Evolutionary conservation across 805 yeast genomes (phyloP), one percentile per base, ranked within the genome.

Genomic region (Cyberlindnera mycetangii): DNA sequence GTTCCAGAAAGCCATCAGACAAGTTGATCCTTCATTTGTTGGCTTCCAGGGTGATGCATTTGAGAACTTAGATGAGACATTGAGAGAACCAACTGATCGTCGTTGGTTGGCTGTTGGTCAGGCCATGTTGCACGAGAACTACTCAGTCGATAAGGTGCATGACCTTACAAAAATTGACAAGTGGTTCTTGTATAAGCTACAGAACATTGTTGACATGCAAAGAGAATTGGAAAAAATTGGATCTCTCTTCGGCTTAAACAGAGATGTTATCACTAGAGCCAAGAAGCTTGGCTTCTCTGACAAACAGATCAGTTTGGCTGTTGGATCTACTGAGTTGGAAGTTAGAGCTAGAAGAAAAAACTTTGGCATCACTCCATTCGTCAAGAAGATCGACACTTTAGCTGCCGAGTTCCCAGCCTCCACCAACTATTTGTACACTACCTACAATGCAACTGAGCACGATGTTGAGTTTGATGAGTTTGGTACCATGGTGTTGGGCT

Each of bases 341-440:
- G 92, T 89, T 42, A 83, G 99, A 69, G 77, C 80, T 15, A 77
- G 79, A 60, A 83, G 99, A 72, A 84, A 88, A 64, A 72, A 79
- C 32, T 82, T 76, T 56, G 90, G 88, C 44, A 84, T 92, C 58
- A 71, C 79, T 47, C 98, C 98, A 59, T 89, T 89, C 62, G 99
- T 92, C 57, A 93, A 92, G 78, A 88, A 89, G 71, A 92, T 92
- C 61, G 98, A 92, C 64, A 92, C 99, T 31, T 76, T 92, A 53
- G 99, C 99, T 51, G 98, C 99, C 46, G 99, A 92, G 69, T 92
- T 92, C 82, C 99, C 99, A 39, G 99, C 99, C 41, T 78, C 83
- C 59, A 92, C 99, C 44, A 92, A 92, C 75, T 92, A 92, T 69
- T 75, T 92, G 58, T 92, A 92, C 80, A 87, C 96, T 41, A 92